Conservation (phyloP, 2,329 filamentous ascomycete genomes). For the Chrysoporthe austroafricana region DNA sequence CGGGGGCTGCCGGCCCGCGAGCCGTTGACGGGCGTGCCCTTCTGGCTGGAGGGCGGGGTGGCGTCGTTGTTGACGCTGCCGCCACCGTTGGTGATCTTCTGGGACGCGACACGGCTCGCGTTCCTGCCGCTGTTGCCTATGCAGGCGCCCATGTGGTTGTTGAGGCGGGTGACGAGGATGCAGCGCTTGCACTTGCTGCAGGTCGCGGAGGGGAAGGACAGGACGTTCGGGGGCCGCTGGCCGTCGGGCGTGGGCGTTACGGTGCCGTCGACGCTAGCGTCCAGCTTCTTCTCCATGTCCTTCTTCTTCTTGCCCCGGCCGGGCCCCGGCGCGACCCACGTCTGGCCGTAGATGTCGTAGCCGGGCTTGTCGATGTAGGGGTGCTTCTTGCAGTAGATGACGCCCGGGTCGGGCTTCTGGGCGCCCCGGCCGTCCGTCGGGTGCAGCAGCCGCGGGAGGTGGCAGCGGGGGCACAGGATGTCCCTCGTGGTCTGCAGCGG, state of each 20-base stretch:
- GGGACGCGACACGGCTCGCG: constrained; percentile 63
- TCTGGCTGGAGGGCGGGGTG: constrained; percentile 66
- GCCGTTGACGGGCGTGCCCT: constrained; percentile 61
- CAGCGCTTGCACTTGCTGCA: constrained; percentile 71
- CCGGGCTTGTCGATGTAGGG: constrained; percentile 77
- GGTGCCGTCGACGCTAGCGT: constrained; percentile 47
- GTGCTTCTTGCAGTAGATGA: constrained; percentile 78
- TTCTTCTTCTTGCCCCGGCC: constrained; percentile 80
- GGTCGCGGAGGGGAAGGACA: constrained; percentile 67
- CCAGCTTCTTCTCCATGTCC: constrained; percentile 67
- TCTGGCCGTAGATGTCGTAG: constrained; percentile 82
- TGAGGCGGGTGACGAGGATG: constrained; percentile 66
- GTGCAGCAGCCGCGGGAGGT: constrained; percentile 72
- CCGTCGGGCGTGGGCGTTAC: constrained; percentile 50
- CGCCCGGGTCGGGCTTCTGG: constrained; percentile 65
- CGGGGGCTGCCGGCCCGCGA: constrained; percentile 59
- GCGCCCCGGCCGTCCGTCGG: constrained; percentile 73
- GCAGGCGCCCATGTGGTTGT: constrained; percentile 71
- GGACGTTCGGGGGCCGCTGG: constrained; percentile 61
- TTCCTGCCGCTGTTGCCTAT: constrained; percentile 68
- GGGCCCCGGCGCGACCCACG: constrained; percentile 73
- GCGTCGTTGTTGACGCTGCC: constrained; percentile 56
- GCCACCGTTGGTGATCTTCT: constrained; percentile 63
- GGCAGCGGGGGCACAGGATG: constrained; percentile 74
- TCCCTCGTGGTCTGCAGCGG: constrained; percentile 72